These are phyloP conservation scores for Nemania diffusa DNA, from an alignment of 2,329 filamentous ascomycete genomes.

Conservation along the genomic window DNA sequence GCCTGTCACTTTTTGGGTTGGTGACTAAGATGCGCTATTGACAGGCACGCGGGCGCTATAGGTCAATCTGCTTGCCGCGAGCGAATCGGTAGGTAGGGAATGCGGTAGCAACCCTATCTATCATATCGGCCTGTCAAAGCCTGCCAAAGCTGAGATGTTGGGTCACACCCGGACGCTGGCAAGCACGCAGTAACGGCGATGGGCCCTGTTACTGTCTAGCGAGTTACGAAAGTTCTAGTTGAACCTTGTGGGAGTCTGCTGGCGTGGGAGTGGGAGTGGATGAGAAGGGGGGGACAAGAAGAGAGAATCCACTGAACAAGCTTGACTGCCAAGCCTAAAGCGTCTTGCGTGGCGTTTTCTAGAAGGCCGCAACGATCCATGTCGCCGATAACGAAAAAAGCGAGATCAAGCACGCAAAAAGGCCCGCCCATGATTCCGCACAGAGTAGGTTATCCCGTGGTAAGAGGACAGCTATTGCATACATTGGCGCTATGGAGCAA, in stretches of 20 bases:
- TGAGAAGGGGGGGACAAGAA: too few species aligned
- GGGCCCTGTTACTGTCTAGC: conserved; percentile 29
- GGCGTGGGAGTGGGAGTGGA: conserved; percentile 1
- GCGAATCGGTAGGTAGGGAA: conserved; percentile 33
- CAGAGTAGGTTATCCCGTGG: conserved; percentile 15
- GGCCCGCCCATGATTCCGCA: conserved; percentile 22
- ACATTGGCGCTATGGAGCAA: conserved; percentile 3
- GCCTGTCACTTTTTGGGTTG: not conserved
- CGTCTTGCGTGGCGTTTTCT: conserved; percentile 34
- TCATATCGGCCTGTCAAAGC: conserved; percentile 24
- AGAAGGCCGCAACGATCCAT: conserved; percentile 31
- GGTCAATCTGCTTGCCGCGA: conserved; percentile 12
- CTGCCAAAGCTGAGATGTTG: conserved; percentile 27
- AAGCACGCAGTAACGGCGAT: conserved; percentile 28
- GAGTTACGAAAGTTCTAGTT: conserved; percentile 24
- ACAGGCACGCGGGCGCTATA: conserved; percentile 30
- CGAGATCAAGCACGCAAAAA: conserved; percentile 32
- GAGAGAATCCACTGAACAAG: conserved; percentile 37
- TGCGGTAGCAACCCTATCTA: conserved; percentile 31
- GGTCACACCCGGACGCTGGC: conserved; percentile 34
- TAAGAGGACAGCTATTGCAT: conserved; percentile 18
- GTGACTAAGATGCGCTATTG: conserved; percentile 30
- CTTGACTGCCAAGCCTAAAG: conserved; percentile 29
- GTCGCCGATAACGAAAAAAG: conserved; percentile 34
- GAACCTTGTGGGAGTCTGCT: not conserved